Conservation (phyloP, 2,329 filamentous ascomycete genomes). For the Dactylellina cionopaga region DNA sequence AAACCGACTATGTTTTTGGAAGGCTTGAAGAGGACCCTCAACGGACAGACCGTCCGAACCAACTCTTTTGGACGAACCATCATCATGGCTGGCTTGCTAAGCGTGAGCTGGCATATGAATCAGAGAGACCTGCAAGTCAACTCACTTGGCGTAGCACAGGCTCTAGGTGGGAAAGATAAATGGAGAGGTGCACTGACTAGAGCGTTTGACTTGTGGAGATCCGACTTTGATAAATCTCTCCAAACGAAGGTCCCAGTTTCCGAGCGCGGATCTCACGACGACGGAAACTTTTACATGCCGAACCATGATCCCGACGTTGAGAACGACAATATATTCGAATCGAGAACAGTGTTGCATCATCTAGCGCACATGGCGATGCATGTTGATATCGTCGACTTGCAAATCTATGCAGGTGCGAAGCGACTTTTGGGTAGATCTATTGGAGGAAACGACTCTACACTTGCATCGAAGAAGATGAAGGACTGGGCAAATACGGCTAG, state of each 20-base stretch:
- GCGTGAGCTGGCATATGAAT: constrained; percentile 97
- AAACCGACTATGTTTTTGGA: constrained; percentile 90
- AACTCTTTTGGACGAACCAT: constrained; percentile 94
- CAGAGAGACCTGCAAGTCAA: constrained; percentile 93
- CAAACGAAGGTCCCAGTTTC: constrained; percentile 63
- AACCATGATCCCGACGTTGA: constrained; percentile 67
- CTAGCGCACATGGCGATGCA: constrained; percentile 98
- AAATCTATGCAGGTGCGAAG: constrained; percentile 90
- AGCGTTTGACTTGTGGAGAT: constrained; percentile 93
- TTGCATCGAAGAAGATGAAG: constrained; percentile 83
- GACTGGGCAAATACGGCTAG: constrained; percentile 87
- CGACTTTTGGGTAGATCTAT: constrained; percentile 86
- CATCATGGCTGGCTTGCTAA: constrained; percentile 91
- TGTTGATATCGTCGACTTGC: constrained; percentile 95
- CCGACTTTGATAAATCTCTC: constrained; percentile 85
- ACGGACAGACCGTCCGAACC: constrained; percentile 83
- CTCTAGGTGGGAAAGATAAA: constrained; percentile 86
- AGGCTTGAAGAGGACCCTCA: constrained; percentile 86
- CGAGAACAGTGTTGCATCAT: constrained; percentile 87
- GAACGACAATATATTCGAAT: constrained; percentile 83
- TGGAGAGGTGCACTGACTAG: constrained; percentile 86
- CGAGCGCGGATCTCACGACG: constrained; percentile 58
- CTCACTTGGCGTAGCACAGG: constrained; percentile 79
- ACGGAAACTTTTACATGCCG: constrained; percentile 59
- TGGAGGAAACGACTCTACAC: constrained; percentile 80